phyloP scores from a whole-genome alignment of 805 yeast genomes.

The Tetrapisispora taiwanensis region DNA sequence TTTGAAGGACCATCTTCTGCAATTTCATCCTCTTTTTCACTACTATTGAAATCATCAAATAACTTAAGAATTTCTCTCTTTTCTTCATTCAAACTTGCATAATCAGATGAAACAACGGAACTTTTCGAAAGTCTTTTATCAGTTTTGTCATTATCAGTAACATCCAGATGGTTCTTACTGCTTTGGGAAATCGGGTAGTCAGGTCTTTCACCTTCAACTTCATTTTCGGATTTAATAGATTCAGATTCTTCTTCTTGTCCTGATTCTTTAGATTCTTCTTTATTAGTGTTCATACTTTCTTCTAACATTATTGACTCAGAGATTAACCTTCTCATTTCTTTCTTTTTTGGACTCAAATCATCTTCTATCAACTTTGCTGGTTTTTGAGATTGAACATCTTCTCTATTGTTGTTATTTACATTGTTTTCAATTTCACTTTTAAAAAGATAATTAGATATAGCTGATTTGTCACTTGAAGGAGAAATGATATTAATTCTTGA shows the following conservation, averaged over 20 bases:
- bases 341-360: not conserved
- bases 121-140: not conserved
- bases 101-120: not conserved
- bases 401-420: not conserved
- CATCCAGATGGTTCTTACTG: not conserved
- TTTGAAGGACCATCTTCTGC: not conserved
- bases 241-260: not conserved
- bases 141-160: not conserved
- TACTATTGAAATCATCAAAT: not conserved
- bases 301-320: constrained; percentile 1
- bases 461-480: not conserved
- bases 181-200: no score
- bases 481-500: not conserved
- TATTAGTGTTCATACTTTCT: not conserved
- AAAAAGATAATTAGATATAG: not conserved
- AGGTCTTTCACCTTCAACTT: no score
- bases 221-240: no score
- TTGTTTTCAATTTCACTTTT: constrained; percentile 1
- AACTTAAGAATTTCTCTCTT: constrained; percentile 1
- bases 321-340: constrained; percentile 1
- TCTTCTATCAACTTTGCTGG: not conserved
- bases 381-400: no score
- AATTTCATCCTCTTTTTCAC: not conserved
- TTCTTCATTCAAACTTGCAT: constrained; percentile 1
- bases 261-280: not conserved